Base-by-base conservation (phyloP, 2,329 filamentous ascomycete species). In the Corynespora cassiicola region DNA sequence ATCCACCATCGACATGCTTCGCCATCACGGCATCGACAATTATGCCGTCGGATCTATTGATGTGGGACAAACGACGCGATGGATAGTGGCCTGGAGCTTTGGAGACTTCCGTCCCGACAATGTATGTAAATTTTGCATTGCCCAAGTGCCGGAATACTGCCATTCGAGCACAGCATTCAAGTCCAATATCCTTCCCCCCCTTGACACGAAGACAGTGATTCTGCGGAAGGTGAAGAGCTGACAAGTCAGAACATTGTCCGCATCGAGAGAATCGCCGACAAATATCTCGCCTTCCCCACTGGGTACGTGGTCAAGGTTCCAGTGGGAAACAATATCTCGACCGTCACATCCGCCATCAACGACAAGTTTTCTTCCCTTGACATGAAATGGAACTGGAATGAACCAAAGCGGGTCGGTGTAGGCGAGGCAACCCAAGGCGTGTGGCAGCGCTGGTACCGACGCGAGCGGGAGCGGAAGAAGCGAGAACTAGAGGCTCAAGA, bases 41-140 rank as follows among this genome's bases (percentile, higher is more conserved):
- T 96, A 85, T 54, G 91, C 90, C 0, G 81, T 96, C 1, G 87
- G 86, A 0, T 84, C 87, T 47, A 86, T 97, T 50, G 75, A 89
- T 0, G 88, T 92, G 41, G 82, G 72, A 30, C 86, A 84, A 61
- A 97, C 94, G 19, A 82, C 85, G 35, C 76, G 94, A 12, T 97
- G 92, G 91, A 89, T 85, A 2, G 70, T 97, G 3, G 94, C 80
- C 0, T 99, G 94, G 94, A 95, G 87, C 56, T 96, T 90, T 70
- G 71, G 74, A 2, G 74, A 80, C 34, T 73, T 81, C 59, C 76
- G 91, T 29, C 89, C 91, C 2, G 64, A 73, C 4, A 75, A 77
- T 63, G 75, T 75, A 36, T 38, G 56, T 46, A 10, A 2, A 7
- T 22, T 45, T 14, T 21, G 2, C 10, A n/a, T 11, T 14, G 8